Conservation (phyloP, 2,329 filamentous ascomycete genomes). For the Arthrobotrys sinensis region DNA sequence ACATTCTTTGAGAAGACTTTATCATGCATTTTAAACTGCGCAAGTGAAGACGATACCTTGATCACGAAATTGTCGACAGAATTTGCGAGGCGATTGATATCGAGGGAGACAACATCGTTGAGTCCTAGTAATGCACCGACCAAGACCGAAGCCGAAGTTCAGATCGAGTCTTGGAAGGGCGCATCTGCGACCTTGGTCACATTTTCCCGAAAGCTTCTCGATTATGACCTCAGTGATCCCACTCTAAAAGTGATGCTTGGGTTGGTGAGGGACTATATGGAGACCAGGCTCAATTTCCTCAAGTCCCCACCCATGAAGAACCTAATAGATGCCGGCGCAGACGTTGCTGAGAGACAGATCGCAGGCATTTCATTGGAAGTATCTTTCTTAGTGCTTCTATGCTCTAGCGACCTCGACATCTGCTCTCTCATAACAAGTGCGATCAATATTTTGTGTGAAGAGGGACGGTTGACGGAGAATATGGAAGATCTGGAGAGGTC, state of each 20-base stretch:
- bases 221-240: conserved; percentile 64
- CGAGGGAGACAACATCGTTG: conserved; percentile 47
- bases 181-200: conserved; percentile 64
- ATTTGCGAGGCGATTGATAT: conserved; percentile 57
- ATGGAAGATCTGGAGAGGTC: conserved; percentile 71
- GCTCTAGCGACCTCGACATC: conserved; percentile 76
- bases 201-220: conserved; percentile 64
- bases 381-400: conserved; percentile 76
- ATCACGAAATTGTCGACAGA: conserved; percentile 56
- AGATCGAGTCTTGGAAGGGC: conserved; percentile 63
- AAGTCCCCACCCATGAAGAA: conserved; percentile 68
- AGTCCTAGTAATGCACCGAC: conserved; percentile 34
- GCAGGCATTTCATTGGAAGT: conserved; percentile 71
- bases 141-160: conserved; percentile 54
- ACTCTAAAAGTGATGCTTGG: conserved; percentile 64
- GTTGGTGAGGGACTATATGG: conserved; percentile 64
- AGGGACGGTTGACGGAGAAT: conserved; percentile 73
- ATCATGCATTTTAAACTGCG: conserved; percentile 58
- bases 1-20: conserved; percentile 59
- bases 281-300: conserved; percentile 62
- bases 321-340: conserved; percentile 72
- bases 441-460: conserved; percentile 76
- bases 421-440: conserved; percentile 77
- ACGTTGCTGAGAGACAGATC: conserved; percentile 72
- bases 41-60: conserved; percentile 54